Percentiles rank a stretch among this genome's conserved stretches.
phyloP scores from a whole-genome alignment of 1,284 basidiomycete genomes.

The Somion occarium region DNA sequence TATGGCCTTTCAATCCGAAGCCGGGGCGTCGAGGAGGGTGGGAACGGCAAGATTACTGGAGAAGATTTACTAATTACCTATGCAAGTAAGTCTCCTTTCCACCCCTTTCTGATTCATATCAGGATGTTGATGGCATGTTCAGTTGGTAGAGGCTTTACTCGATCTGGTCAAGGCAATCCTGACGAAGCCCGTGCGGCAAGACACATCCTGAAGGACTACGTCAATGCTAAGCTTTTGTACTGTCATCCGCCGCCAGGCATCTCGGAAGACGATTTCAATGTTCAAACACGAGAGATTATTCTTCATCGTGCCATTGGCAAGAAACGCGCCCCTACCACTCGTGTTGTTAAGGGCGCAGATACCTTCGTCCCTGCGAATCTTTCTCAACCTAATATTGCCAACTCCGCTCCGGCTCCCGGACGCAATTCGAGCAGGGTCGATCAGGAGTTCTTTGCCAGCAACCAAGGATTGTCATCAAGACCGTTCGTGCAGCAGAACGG shows the following conservation, averaged over 20 bases:
- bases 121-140: conserved; percentile 10
- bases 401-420: conserved; percentile 31
- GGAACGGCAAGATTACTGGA: conserved; percentile 74
- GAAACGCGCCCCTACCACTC: conserved; percentile 82
- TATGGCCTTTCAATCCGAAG: conserved; percentile 85
- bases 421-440: conserved; percentile 71
- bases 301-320: conserved; percentile 59
- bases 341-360: conserved; percentile 79
- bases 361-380: conserved; percentile 59
- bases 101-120: conserved; percentile 9
- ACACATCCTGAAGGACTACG: conserved; percentile 95
- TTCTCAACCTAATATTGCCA: conserved; percentile 21
- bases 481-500: conserved; percentile 69
- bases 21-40: conserved; percentile 76
- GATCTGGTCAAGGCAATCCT: conserved; percentile 94
- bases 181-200: conserved; percentile 95
- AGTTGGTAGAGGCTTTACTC: conserved; percentile 93
- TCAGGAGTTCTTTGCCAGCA: conserved; percentile 75
- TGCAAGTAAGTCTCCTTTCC: conserved; percentile 68
- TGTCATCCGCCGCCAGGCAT: conserved; percentile 83
- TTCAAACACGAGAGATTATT: conserved; percentile 60
- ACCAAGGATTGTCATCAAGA: conserved; percentile 45
- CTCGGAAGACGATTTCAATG: conserved; percentile 75
- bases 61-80: conserved; percentile 86
- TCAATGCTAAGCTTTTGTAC: conserved; percentile 90